Base-by-base conservation (phyloP, 2,329 filamentous ascomycete genomes). In the Aspergillus carbonarius region DNA sequence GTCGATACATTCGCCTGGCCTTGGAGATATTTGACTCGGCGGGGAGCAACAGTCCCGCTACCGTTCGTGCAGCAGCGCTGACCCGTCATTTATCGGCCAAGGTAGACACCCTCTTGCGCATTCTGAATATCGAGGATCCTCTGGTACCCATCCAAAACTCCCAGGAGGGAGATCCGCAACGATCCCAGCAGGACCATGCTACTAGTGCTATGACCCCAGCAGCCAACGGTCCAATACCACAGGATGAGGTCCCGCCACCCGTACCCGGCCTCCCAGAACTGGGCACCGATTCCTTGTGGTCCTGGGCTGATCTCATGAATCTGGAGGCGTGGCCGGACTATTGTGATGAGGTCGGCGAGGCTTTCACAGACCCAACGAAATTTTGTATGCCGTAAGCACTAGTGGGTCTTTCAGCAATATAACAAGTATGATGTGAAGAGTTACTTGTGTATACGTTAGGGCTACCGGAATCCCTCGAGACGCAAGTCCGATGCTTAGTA, bases 301-400 rank as follows among this genome's bases (percentile, higher is more conserved):
- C 58, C 5, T 64, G 58, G 58, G 52, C 54, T 3, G 58, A 59
- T 23, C 50, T 59, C 9, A 55, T 60, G 25, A 59, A 64, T 55
- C 32, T 57, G 18, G 49, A 53, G 39, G 47, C 57, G 15, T 64
- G 62, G 62, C 56, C 58, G 3, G 60, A 23, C 6, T 63, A 64
- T 47, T 63, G 60, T 12, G 59, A 63, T 39, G 62, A 58, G 20
- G 62, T 63, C 1, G 58, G 42, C 23, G 60, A 63, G 32, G 58
- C 51, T 5, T 64, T 64, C 37, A 54, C 40, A 23, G 37, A 42
- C 10, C 30, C 30, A 32, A 32, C 30, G 2, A 10, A 32, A 12
- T 10, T 32, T 10, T 32, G 30, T 8, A 27, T 27, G 25, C 25
- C 25, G 25, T 4, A 27, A 27, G 7, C 7, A 27, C 25, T 6